phyloP scores from a whole-genome alignment of 1,284 basidiomycete species.

The Rhizoctonia solani region DNA sequence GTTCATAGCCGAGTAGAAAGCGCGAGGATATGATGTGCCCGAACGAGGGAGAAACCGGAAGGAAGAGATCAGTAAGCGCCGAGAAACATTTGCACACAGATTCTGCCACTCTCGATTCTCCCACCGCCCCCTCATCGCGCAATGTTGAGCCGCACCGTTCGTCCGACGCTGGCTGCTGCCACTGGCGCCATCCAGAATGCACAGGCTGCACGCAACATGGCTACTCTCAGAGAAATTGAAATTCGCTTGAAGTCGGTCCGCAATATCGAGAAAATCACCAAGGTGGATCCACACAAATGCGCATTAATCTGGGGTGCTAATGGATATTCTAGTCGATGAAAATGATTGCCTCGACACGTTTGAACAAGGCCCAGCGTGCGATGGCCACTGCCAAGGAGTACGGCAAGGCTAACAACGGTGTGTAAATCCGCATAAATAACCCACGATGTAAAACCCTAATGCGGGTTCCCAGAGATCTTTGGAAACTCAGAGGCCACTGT shows the following conservation, averaged over 20 bases:
- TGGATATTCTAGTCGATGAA: conserved; percentile 83
- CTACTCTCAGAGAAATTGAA: conserved; percentile 97
- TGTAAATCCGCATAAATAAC: conserved; percentile 45
- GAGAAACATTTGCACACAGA: conserved; percentile 19
- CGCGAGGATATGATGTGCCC: background rate
- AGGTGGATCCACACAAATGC: conserved; percentile 59
- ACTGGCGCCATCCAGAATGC: conserved; percentile 16
- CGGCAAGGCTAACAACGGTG: conserved; percentile 91
- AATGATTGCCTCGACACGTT: conserved; percentile 98
- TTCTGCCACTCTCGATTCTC: conserved; percentile 27
- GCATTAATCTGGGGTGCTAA: background rate
- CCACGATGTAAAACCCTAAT: background rate
- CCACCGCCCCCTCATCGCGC: conserved; percentile 17
- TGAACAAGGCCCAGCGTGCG: conserved; percentile 92
- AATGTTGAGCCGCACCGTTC: conserved; percentile 36
- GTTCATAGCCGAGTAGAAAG: background rate
- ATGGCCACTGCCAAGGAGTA: conserved; percentile 95
- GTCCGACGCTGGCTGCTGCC: conserved; percentile 35
- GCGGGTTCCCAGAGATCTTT: conserved; percentile 72
- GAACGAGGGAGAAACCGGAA: conserved; percentile 31
- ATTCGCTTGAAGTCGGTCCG: conserved; percentile 94
- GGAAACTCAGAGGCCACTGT: conserved; percentile 59
- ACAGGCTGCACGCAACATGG: conserved; percentile 72
- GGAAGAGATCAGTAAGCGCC: conserved; percentile 23
- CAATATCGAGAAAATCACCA: conserved; percentile 99